phyloP scores from a whole-genome alignment of 129 eudicot species.

The Silybum marianum region DNA sequence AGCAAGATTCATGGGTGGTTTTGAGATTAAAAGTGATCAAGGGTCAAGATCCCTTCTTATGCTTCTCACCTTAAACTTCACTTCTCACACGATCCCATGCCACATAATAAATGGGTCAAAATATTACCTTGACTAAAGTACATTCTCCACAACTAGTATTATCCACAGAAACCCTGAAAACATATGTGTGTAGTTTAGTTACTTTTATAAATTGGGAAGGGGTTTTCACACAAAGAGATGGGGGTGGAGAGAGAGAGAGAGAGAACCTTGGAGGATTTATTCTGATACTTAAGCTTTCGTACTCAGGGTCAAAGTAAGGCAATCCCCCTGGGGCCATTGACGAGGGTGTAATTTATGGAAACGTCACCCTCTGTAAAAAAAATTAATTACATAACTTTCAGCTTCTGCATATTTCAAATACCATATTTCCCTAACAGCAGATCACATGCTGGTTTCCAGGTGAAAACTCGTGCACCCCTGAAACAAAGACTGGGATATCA shows the following conservation, averaged over 20 bases:
- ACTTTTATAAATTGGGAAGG: no score
- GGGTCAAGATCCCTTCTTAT: no score
- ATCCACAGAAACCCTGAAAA: constrained; percentile 81
- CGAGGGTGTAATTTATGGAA: constrained; percentile 13
- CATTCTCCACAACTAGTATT: constrained; percentile 70
- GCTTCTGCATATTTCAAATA: constrained; percentile 2
- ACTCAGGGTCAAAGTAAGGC: constrained; percentile 97
- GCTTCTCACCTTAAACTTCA: no score
- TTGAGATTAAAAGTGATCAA: no score
- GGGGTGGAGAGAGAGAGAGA: constrained; percentile 24
- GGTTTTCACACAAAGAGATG: background rate
- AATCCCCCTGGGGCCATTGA: constrained; percentile 63
- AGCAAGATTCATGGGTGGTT: no score
- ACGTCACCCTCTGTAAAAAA: constrained; percentile 26
- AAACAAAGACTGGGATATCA: background rate
- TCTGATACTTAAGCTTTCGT: constrained; percentile 82
- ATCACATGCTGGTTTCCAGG: constrained; percentile 28
- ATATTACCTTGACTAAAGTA: constrained; percentile 82
- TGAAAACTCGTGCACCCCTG: constrained; percentile 20
- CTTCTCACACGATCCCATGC: no score
- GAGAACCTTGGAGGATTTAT: constrained; percentile 91
- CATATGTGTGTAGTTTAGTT: no score
- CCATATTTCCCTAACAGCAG: constrained; percentile 7
- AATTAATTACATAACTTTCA: constrained; percentile 25
- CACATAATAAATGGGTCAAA: background rate